phyloP scores from a whole-genome alignment of 2,329 filamentous ascomycete species.

The Parastagonospora avenae region DNA sequence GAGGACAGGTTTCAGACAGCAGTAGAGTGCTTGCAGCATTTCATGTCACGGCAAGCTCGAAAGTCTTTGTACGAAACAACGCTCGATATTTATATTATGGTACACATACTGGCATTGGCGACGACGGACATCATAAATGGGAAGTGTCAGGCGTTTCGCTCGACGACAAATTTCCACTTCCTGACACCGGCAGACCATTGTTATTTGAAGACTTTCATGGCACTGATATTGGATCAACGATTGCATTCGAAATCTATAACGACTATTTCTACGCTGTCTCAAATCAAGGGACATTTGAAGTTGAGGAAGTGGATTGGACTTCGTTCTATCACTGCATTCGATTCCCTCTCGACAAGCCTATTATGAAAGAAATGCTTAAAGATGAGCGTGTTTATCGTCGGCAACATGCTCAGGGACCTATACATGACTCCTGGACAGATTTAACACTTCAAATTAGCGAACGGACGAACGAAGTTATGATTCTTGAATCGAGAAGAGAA shows the following conservation, averaged over 20 bases:
- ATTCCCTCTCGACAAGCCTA: conserved; percentile 61
- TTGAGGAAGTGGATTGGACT: conserved; percentile 68
- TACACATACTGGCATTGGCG: conserved; percentile 61
- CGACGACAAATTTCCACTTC: conserved; percentile 51
- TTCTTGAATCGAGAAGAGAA: conserved; percentile 72
- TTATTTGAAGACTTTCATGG: conserved; percentile 65
- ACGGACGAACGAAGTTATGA: conserved; percentile 60
- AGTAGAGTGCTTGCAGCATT: conserved; percentile 44
- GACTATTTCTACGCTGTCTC: conserved; percentile 72
- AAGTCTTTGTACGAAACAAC: conserved; percentile 72
- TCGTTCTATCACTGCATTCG: conserved; percentile 72
- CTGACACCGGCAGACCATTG: conserved; percentile 47
- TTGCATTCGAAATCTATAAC: conserved; percentile 74
- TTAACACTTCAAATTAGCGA: conserved; percentile 68
- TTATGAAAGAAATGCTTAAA: conserved; percentile 49
- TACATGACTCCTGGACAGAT: conserved; percentile 76
- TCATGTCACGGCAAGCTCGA: conserved; percentile 46
- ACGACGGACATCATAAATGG: conserved; percentile 67
- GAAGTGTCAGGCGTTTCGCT: conserved; percentile 54
- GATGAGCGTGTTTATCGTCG: conserved; percentile 65
- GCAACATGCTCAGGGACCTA: conserved; percentile 70
- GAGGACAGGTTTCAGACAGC: conserved; percentile 20
- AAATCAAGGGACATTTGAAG: conserved; percentile 66
- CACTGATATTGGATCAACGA: conserved; percentile 66
- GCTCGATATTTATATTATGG: conserved; percentile 67